Base-by-base conservation (phyloP, 148 eudicot genomes). In the Nepenthes mirabilis region DNA sequence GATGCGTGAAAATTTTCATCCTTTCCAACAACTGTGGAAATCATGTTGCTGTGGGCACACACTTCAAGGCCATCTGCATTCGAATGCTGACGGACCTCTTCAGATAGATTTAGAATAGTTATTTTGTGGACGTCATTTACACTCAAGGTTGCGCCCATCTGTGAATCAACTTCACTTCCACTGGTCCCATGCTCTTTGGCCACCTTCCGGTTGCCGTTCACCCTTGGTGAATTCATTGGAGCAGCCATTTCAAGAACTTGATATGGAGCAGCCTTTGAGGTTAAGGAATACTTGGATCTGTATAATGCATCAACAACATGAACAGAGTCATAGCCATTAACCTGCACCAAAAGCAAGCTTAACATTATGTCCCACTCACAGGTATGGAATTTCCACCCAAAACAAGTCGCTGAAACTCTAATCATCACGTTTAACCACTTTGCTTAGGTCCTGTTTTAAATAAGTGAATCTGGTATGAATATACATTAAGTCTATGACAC, bases 251-350 rank as follows among this genome's bases (percentile, higher is more conserved):
- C 74, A 58, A 56, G 65, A 72, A 79, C 79, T 66, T 70, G 79
- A 47, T 66, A 60, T 47, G 5, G 64, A 66, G 63, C 65, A 51
- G 76, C 70, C 68, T 72, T 68, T 52, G 91, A 74, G 66, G 78
- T 84, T 87, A 93, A 79, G 64, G 82, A 82, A 66, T 93, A 93
- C 79, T 93, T 93, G 74, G 91, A 79, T 23, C 81, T 84, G 72
- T 86, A 93, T 56, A 84, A 62, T 34, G 87, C 67, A 67, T 88
- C 91, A 56, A 93, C 89, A 56, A 88, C 64, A 72, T 75, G 88
- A 49, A 86, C 55, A 60, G 84, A 77, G 68, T 83, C 75, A 64
- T 80, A 93, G 64, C 87, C 73, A 76, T 77, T 82, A 69, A 93
- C 98, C 98, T 93, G 86, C 37, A 72, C 52, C 60, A 43, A 35